Percentiles rank a stretch among this genome's conserved stretches.
Conservation (phyloP, 768 basidiomycete genomes). For the Panaeolus cyanescens region DNA sequence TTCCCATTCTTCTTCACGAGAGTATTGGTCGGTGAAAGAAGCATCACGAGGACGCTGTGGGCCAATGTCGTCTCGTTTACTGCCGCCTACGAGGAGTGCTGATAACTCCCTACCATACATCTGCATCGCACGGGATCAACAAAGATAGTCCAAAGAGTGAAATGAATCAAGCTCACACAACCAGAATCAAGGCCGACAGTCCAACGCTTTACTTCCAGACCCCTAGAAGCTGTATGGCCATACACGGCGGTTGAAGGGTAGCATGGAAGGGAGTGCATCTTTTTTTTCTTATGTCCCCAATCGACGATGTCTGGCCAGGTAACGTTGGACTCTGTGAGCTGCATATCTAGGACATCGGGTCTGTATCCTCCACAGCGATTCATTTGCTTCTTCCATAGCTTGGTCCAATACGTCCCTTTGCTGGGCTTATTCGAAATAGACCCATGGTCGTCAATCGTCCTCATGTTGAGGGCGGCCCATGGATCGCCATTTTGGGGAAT, state of each 20-base stretch:
- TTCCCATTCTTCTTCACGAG: neutral
- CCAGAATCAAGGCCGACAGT: conserved; percentile 86
- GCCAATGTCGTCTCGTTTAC: conserved; percentile 19
- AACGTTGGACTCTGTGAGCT: neutral
- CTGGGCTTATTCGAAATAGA: conserved; percentile 45
- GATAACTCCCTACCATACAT: conserved; percentile 64
- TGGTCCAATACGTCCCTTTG: conserved; percentile 72
- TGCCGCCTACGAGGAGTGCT: conserved; percentile 60
- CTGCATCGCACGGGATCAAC: conserved; percentile 23
- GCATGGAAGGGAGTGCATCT: conserved; percentile 49
- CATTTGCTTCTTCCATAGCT: conserved; percentile 74
- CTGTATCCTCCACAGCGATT: conserved; percentile 54
- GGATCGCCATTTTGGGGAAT: conserved; percentile 79
- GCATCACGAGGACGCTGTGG: neutral
- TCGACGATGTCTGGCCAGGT: neutral
- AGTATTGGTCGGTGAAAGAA: neutral
- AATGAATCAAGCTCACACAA: conserved; percentile 59
- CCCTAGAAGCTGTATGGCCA: conserved; percentile 81
- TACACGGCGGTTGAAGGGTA: conserved; percentile 81
- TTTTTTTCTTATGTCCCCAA: conserved; percentile 15
- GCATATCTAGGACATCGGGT: conserved; percentile 10
- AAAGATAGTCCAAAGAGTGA: neutral
- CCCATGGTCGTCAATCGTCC: conserved; percentile 47
- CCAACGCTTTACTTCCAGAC: conserved; percentile 83
- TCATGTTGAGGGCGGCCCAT: conserved; percentile 77